Base-by-base conservation (phyloP, 345 rosid genomes). In the Ceriops decandra region DNA sequence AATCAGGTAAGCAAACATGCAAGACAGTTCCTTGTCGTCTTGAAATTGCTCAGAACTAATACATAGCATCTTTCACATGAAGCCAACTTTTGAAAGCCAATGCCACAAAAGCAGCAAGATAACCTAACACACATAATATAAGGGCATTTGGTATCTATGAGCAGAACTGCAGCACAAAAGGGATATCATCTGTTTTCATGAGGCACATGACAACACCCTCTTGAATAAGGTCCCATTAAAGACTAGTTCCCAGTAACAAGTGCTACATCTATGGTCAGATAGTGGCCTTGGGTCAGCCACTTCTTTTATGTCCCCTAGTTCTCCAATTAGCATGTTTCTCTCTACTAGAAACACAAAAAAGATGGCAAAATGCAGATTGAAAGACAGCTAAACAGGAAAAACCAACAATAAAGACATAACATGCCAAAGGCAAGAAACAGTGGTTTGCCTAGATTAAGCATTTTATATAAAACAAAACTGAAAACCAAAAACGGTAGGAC, bases 401-500 rank as follows among this genome's bases (percentile, higher is more conserved):
- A 20, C 11, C 21, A 53, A 53, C 57, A 53, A 53, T 26, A 20
- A 7, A 1, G 3, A 6, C 35, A 5, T 1, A 42, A 24, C 59
- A 24, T 56, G 30, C 22, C 15, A 52, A 49, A 24, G 11, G n/a
- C 60, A n/a, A 32, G 52, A 32, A 57, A 22, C 17, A 13, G 20
- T 16, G 10, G 19, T 8, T n/a, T 11, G 36, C 27, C 30, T 35
- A 3, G 31, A 53, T 27, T n/a, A 9, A 28, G 5, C 32, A 28
- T 31, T 60, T 38, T 62, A 62, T 33, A 30, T 64, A 20, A 52
- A 73, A 67, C 33, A 49, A 47, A 66, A 51, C 65, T 49, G 33
- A 67, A 54, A 71, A 47, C 59, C 53, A 56, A 67, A 67, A 71
- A 71, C 17, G 5, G 66, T 62, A 28, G 30, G 67, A 21, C 58